These are phyloP conservation scores for Blastobotrys parvus DNA, from an alignment of 805 yeast genomes.

Conservation along the genomic window DNA sequence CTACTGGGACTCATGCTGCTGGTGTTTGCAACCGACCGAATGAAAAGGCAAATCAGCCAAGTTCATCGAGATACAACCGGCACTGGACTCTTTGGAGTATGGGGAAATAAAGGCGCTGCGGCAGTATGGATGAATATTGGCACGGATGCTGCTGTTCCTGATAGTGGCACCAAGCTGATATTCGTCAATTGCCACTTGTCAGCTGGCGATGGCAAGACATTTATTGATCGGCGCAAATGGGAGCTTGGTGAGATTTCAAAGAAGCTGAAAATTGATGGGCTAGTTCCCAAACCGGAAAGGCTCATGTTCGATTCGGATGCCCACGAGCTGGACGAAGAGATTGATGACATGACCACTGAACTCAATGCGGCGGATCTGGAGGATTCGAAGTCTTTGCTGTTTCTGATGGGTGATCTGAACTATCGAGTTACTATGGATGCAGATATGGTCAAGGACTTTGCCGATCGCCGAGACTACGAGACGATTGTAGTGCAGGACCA, in stretches of 20 bases:
- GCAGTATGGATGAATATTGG: constrained; percentile 37
- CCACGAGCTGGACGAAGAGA: constrained; percentile 15
- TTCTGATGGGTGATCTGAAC: constrained; percentile 44
- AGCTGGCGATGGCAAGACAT: constrained; percentile 38
- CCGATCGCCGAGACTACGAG: constrained; percentile 26
- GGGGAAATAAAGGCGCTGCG: constrained; percentile 60
- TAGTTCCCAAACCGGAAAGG: constrained; percentile 21
- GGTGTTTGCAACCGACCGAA: constrained; percentile 30
- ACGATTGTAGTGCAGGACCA: constrained; percentile 38
- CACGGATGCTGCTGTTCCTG: constrained; percentile 24
- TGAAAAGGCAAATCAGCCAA: constrained; percentile 33
- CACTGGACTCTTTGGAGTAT: constrained; percentile 45
- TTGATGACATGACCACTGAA: constrained; percentile 14
- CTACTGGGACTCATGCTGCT: constrained; percentile 46
- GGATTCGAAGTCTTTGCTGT: not conserved
- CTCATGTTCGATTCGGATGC: constrained; percentile 26
- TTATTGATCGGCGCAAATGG: constrained; percentile 35
- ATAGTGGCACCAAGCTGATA: constrained; percentile 24
- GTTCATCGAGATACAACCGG: constrained; percentile 40
- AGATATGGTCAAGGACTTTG: constrained; percentile 25
- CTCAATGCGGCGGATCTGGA: not conserved
- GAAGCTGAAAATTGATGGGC: constrained; percentile 23
- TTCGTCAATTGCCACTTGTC: constrained; percentile 47
- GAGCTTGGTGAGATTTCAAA: constrained; percentile 35
- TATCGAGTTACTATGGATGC: constrained; percentile 35